Evolutionary conservation across 225 moss, liverwort and hornwort genomes (phyloP).

Genomic region (Pleurozium schreberi): DNA sequence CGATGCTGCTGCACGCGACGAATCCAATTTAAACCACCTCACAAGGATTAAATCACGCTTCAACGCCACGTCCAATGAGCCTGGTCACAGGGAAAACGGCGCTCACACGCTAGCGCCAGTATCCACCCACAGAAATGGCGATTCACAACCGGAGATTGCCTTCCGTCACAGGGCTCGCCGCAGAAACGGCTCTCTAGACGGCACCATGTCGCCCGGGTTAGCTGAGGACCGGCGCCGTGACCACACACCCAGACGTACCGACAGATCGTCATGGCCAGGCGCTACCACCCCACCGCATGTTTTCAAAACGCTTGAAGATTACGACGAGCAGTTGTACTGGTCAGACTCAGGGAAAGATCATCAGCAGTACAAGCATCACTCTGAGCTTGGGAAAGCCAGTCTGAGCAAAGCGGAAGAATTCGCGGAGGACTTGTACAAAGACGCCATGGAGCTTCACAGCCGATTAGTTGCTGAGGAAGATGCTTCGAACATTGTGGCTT

Average conservation of each 20-base stretch:
- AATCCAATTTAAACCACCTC: neutral
- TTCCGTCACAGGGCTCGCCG: neutral
- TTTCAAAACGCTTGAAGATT: slow-evolving; percentile 17
- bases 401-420: slow-evolving; percentile 17
- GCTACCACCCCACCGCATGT: neutral
- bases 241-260: neutral
- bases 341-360: slow-evolving; percentile 12
- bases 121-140: neutral
- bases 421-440: slow-evolving; percentile 29
- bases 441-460: slow-evolving; percentile 29
- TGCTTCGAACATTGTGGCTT: neutral
- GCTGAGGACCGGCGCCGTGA: slow-evolving; percentile 1
- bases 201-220: slow-evolving; percentile 12
- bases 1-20: neutral
- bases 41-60: slow-evolving; percentile 1
- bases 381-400: neutral
- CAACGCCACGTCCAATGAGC: neutral
- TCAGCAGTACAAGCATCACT: neutral
- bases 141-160: neutral
- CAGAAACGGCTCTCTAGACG: neutral
- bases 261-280: slow-evolving; percentile 16
- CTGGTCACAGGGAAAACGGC: neutral
- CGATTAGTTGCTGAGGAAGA: slow-evolving; percentile 5
- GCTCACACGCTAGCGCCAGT: neutral
- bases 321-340: slow-evolving; percentile 32